Evolutionary conservation across 805 yeast species (phyloP).

Genomic region (Lipomyces chichibuensis): DNA sequence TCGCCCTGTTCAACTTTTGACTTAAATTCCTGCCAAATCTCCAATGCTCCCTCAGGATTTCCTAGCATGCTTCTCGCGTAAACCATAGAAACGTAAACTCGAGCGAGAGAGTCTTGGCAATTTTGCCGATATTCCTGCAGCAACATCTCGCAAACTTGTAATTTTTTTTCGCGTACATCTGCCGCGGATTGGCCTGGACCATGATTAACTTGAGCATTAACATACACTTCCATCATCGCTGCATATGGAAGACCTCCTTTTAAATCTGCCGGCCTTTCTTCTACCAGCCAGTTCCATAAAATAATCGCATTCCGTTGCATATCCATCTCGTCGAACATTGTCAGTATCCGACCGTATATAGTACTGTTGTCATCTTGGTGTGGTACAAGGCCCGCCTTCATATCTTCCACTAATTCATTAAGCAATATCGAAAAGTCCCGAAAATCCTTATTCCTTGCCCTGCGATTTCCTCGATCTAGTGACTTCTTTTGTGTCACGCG

Average conservation of each 20-base stretch:
- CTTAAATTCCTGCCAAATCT: slow-evolving; percentile 8
- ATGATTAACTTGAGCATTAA: slow-evolving; percentile 10
- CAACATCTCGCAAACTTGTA: slow-evolving; percentile 7
- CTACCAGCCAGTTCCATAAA: slow-evolving; percentile 19
- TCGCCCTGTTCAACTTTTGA: background rate
- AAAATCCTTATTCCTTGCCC: slow-evolving; percentile 1
- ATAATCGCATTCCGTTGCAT: slow-evolving; percentile 10
- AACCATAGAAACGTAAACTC: slow-evolving; percentile 9
- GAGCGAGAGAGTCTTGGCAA: background rate
- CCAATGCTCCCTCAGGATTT: slow-evolving; percentile 16
- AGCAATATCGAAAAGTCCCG: background rate
- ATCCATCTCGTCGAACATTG: slow-evolving; percentile 13
- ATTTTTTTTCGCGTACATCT: background rate
- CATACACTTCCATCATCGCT: slow-evolving; percentile 24
- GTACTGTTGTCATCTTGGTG: background rate
- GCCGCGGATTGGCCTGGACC: background rate
- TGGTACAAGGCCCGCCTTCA: background rate
- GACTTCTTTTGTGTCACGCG: background rate
- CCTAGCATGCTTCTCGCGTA: slow-evolving; percentile 14
- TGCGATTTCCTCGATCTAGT: background rate
- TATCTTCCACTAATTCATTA: background rate
- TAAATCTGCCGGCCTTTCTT: background rate
- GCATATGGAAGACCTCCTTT: slow-evolving; percentile 13
- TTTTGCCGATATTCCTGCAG: background rate
- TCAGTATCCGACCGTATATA: background rate